Percentiles rank a stretch among this genome's conserved stretches.
phyloP scores from a whole-genome alignment of 176 grass and related monocot species.

The Paspalum notatum region DNA sequence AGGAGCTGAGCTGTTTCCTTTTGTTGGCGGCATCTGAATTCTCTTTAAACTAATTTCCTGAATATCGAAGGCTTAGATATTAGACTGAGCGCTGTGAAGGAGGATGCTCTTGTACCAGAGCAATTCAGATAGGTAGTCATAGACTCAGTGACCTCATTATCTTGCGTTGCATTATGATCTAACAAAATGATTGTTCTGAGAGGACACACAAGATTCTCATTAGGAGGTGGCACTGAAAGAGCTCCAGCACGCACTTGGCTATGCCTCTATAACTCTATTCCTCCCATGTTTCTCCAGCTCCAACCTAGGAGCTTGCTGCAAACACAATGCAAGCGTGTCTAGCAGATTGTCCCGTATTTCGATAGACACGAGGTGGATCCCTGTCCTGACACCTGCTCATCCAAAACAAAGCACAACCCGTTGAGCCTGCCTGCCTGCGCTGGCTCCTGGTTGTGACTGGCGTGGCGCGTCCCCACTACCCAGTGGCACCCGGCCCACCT shows the following conservation, averaged over 20 bases:
- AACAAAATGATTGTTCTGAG: neutral
- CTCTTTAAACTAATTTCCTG: constrained; percentile 35
- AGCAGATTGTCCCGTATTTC: no score
- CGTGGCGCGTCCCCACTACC: neutral
- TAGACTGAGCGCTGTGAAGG: constrained; percentile 34
- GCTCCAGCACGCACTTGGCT: constrained; percentile 12
- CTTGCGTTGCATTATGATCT: constrained; percentile 20
- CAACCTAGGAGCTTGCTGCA: no score
- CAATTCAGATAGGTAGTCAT: neutral
- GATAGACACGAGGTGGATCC: no score
- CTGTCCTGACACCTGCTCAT: no score
- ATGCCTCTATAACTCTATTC: neutral
- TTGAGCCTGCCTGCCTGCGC: no score
- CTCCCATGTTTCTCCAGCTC: neutral
- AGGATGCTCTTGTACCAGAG: constrained; percentile 32
- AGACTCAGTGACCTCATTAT: neutral
- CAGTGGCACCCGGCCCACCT: constrained; percentile 6
- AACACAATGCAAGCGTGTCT: no score
- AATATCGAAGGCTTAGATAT: constrained; percentile 44
- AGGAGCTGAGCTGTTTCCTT: neutral
- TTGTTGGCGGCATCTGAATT: constrained; percentile 30
- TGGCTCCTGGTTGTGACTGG: no score
- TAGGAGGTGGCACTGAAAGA: constrained; percentile 3
- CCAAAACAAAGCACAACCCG: no score
- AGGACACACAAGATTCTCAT: neutral